Base-by-base conservation (phyloP, 148 eudicot species). In the Pouteria glomerata region DNA sequence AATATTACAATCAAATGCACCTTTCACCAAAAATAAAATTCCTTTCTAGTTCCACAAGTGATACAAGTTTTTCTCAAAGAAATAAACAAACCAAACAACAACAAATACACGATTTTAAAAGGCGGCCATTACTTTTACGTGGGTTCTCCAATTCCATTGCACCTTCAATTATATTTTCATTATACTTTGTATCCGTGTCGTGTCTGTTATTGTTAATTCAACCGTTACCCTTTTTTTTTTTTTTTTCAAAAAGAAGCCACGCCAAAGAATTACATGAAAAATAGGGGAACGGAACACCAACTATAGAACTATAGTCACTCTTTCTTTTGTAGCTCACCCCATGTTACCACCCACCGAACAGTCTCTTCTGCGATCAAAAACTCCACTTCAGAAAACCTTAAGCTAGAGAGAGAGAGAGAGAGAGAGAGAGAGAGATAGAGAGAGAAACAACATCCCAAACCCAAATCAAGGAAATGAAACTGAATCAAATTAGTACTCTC, bases 1-100 rank as follows among this genome's bases (percentile, higher is more conserved):
- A 45, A 67, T 34, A 56, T 45, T 67, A 34, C 72, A 57, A 74
- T 57, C 59, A 34, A 35, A 74, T 58, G 72, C 47, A 47, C 0
- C 57, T 57, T 48, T 66, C 44, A 66, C 66, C 47, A 1, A 58
- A 68, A 70, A 26, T 26, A 56, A 4, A 27, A 57, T 41, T n/a
- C 39, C 11, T 35, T 12, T 16, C 62, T 6, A 69, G 12, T 12
- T 44, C 16, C 19, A 21, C 45, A 39, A 35, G 26, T 55, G 3
- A 8, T 51, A 30, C 58, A 48, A 0, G 4, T 50, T 47, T 39
- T 11, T 19, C 53, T 29, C 73, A 41, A 26, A 74, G 58, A 34
- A 66, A 33, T 26, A 51, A 61, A 13, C 64, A 57, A 55, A 74
- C 37, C 19, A 33, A 41, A 42, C 2, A 15, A 55, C 11, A n/a